Base-by-base conservation (phyloP, 768 basidiomycete species). In the Suillus fuscotomentosus region DNA sequence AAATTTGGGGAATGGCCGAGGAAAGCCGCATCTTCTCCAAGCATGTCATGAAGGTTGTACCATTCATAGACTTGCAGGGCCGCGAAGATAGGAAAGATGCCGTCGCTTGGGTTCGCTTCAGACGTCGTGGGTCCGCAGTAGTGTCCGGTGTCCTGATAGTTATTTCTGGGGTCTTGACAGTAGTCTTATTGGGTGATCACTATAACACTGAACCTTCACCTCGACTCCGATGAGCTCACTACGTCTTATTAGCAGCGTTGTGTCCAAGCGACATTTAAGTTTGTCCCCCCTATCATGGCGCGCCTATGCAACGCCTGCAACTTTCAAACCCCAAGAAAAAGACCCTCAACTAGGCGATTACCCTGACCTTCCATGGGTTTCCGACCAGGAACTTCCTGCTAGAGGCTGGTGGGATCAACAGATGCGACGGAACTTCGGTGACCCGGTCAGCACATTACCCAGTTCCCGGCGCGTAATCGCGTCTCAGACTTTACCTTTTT, bases 391-490 rank as follows among this genome's bases (percentile, higher is more conserved):
- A 10, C 82, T 88, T 13, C 79, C 85, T 24, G 79, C 92, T 0
- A 79, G 76, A 59, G 89, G 90, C 51, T 95, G 92, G 92, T 83
- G 88, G 72, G 93, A 95, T 73, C 73, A 75, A 42, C 86, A 91
- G 70, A 84, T 89, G 81, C 82, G 93, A 66, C 85, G 92, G 62
- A 93, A 95, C 73, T 88, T 88, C 78, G 91, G 89, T 59, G 92
- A 95, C 66, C 80, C 89, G 50, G 93, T 93, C 69, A 67, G 84
- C 27, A 27, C 41, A 31, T 75, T 36, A 56, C 39, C 62, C 57
- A 65, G 11, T 39, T 60, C 66, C 65, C 66, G 57, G 27, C n/a
- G 64, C 55, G 15, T 64, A 60, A 60, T 64, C 68, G 11, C 20
- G 66, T 60, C 63, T 67, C 66, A 67, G 56, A 71, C 54, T 70